Evolutionary conservation across 1,284 basidiomycete genomes (phyloP), one percentile per base, ranked within the genome.

Genomic region (Wolfiporia cocos): DNA sequence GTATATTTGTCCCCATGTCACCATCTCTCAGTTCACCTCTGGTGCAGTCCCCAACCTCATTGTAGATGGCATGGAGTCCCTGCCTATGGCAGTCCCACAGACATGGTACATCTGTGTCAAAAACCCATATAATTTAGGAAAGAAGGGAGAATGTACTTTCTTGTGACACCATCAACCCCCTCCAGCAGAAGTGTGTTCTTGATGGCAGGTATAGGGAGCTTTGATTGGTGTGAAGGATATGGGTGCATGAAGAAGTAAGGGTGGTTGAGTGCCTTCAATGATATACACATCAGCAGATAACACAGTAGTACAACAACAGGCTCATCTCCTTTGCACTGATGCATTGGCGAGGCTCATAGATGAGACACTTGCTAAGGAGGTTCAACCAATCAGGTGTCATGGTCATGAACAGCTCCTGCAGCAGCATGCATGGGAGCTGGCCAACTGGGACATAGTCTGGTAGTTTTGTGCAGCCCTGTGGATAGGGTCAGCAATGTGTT

Each of bases 401-500:
- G 1, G 94, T 94, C 0, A 89, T 88, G 66, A 99, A 95, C 29
- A 96, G 74, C 53, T 87, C 81, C 26, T 87, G 81, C 24, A 96
- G 70, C 11, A 86, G 86, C 35, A 85, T 78, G 55, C 85, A 87
- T 0, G 88, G 86, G 54, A 91, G 88, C 54, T 86, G 83, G 41
- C 86, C 86, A 17, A 90, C 80, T 7, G 84, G 74, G 5, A 92
- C 74, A 59, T 92, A 95, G 63, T 94, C 87, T 1, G 92, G 90
- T n/a, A 97, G 71, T 61, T 84, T 83, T 2, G 80, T 87, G 63
- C 95, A 86, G 11, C 90, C 90, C 92, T 94, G 15, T 18, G 14
- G 22, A 26, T 18, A 11, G 12, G 15, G 1, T 18, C n/a, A 28
- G 3, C 19, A 3, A 7, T 19, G 20, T 35, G 26, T 23, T 22